Base-by-base conservation (phyloP, 148 eudicot genomes). In the Rhododendron ovatum region DNA sequence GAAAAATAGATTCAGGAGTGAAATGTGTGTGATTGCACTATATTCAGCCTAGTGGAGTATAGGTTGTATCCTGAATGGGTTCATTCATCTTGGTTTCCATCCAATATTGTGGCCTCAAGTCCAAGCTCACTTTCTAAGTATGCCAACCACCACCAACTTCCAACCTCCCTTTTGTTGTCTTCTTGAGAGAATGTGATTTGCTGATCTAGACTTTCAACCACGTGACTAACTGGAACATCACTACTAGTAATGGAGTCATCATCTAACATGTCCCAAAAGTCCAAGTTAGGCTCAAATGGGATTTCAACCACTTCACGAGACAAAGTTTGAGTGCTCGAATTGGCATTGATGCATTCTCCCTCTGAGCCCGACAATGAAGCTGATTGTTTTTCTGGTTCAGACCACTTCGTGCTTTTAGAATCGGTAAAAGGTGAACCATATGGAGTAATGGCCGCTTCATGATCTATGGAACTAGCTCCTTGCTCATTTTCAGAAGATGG, bases 281-380 rank as follows among this genome's bases (percentile, higher is more conserved):
- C 91, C 51, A 91, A 80, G 84, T 91, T 83, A 39, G 91, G 91
- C 81, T 89, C 92, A 33, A 89, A 89, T 57, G 92, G 92, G 85
- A 86, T 91, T 78, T 91, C 91, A 26, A 89, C 65, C 50, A 89
- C 73, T 50, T 87, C 91, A 3, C 83, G 37, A 10, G 48, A 24
- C 0, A 17, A 2, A 14, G 1, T 74, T 33, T 35, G 78, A 43
- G 79, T 80, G 37, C n/a, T 47, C 3, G n/a, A 48, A 18, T 47
- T 61, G 50, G 10, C 61, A 12, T 87, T 22, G 48, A 24, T 26
- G 12, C 28, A 17, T 79, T 26, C 82, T 20, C 51, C 57, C 17
- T 10, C 17, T 1, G 39, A 33, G 5, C 35, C 17, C 6, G 41
- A 71, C 35, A 10, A 33, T 28, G 77, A 33, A 33, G 77, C 37